A percentile compares a stretch with the other conserved stretches of the same genome.
These are phyloP conservation scores for Aspergillus sp. DNA, from an alignment of 2,329 filamentous ascomycete genomes.

Conservation along the genomic window DNA sequence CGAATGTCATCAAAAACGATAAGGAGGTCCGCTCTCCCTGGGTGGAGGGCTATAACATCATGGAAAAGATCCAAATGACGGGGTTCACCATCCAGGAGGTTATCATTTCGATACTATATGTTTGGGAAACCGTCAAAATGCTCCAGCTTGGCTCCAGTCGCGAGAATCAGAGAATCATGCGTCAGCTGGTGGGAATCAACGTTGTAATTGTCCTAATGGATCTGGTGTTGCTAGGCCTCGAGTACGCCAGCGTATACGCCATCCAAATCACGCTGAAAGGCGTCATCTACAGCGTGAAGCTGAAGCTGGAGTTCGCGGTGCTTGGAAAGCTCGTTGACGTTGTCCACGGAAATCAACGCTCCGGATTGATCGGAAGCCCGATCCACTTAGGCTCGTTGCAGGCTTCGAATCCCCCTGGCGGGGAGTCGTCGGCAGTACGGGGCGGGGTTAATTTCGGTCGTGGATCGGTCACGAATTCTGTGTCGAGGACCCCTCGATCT, in stretches of 20 bases:
- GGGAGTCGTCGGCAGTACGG: slow-evolving; percentile 1
- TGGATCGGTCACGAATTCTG: slow-evolving; percentile 5
- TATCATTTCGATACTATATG: slow-evolving; percentile 51
- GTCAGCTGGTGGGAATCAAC: slow-evolving; percentile 50
- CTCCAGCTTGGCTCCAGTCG: slow-evolving; percentile 35
- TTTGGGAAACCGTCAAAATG: slow-evolving; percentile 54
- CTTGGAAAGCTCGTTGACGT: slow-evolving; percentile 48
- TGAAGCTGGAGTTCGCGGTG: slow-evolving; percentile 59
- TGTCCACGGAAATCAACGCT: slow-evolving; percentile 31
- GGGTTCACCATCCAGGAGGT: slow-evolving; percentile 49
- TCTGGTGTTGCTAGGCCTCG: slow-evolving; percentile 40
- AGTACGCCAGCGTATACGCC: slow-evolving; percentile 42
- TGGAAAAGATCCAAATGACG: slow-evolving; percentile 48
- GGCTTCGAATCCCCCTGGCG: slow-evolving; percentile 6
- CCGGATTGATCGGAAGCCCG: slow-evolving; percentile 13
- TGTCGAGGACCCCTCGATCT: background rate
- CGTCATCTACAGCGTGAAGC: slow-evolving; percentile 39
- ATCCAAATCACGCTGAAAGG: slow-evolving; percentile 44
- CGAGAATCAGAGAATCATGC: slow-evolving; percentile 37
- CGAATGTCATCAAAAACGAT: slow-evolving; percentile 23
- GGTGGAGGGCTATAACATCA: slow-evolving; percentile 44
- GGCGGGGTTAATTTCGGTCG: slow-evolving; percentile 6
- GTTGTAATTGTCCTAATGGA: slow-evolving; percentile 50
- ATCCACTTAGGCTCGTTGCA: slow-evolving; percentile 23
- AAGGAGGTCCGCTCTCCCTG: background rate